These are phyloP conservation scores for Suhomyces sp. DNA, from an alignment of 805 yeast genomes.

Conservation along the genomic window DNA sequence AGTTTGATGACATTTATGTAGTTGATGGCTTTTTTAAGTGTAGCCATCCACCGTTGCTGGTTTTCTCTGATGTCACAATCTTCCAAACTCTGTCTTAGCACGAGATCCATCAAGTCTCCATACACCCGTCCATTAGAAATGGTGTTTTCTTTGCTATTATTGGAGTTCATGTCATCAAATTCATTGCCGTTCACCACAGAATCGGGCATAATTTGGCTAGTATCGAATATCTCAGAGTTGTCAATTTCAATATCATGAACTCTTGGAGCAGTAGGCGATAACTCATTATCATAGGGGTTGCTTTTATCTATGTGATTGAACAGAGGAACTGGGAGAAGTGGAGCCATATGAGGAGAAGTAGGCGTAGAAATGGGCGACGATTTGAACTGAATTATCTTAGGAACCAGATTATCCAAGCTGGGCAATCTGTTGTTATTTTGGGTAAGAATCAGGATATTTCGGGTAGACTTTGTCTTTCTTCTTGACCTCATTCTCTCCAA, in stretches of 20 bases:
- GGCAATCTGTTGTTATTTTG: conserved; percentile 20
- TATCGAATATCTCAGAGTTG: background rate
- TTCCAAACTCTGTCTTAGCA: conserved; percentile 57
- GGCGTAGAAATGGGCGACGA: conserved; percentile 22
- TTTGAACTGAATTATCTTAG: conserved; percentile 1
- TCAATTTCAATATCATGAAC: background rate
- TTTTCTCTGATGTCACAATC: conserved; percentile 54
- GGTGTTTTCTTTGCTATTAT: conserved; percentile 6
- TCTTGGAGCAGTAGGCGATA: background rate
- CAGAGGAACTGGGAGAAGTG: background rate
- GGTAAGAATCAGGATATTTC: conserved; percentile 26
- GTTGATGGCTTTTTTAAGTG: conserved; percentile 49
- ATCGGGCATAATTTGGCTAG: background rate
- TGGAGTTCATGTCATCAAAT: conserved; percentile 7
- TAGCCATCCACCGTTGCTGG: conserved; percentile 56
- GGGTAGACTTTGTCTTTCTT: conserved; percentile 45
- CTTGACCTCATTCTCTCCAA: conserved; percentile 58
- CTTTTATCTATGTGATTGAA: background rate
- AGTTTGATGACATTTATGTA: conserved; percentile 58
- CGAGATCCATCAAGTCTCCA: conserved; percentile 45
- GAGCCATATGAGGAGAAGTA: conserved; percentile 15
- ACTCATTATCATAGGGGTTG: background rate
- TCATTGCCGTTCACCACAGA: background rate
- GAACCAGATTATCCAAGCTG: conserved; percentile 16
- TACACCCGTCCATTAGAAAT: conserved; percentile 15